These are phyloP conservation scores for Myxozyma mucilagina DNA, from an alignment of 805 yeast genomes.

Conservation along the genomic window DNA sequence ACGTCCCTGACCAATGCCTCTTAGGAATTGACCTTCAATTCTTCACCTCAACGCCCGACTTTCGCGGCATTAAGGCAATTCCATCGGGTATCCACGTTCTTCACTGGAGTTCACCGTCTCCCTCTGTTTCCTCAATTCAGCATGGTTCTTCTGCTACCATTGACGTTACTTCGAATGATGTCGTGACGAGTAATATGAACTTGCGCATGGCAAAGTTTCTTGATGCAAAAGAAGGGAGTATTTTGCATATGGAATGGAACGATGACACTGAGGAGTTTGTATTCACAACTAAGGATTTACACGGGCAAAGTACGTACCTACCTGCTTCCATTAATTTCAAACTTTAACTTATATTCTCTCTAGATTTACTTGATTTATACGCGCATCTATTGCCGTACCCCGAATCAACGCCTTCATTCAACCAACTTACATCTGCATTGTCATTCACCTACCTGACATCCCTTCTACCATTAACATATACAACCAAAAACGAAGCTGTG, in stretches of 20 bases:
- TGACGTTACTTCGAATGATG: neutral
- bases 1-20: slow-evolving; percentile 42
- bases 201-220: slow-evolving; percentile 26
- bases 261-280: slow-evolving; percentile 39
- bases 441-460: slow-evolving; percentile 37
- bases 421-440: slow-evolving; percentile 32
- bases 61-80: slow-evolving; percentile 55
- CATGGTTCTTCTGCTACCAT: neutral
- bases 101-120: slow-evolving; percentile 48
- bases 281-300: neutral
- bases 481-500: slow-evolving; percentile 26
- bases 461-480: slow-evolving; percentile 35
- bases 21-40: slow-evolving; percentile 54
- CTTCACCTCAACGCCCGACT: slow-evolving; percentile 45
- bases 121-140: neutral
- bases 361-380: slow-evolving; percentile 40
- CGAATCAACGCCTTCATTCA: slow-evolving; percentile 39
- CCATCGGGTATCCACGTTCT: slow-evolving; percentile 56
- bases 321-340: neutral
- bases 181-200: slow-evolving; percentile 20
- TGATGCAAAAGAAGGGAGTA: slow-evolving; percentile 41
- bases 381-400: slow-evolving; percentile 48
- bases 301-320: neutral
- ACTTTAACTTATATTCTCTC: neutral
- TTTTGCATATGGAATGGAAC: slow-evolving; percentile 46